Evolutionary conservation across 2,329 filamentous ascomycete genomes (phyloP).

Genomic region (Colletotrichum tropicale): DNA sequence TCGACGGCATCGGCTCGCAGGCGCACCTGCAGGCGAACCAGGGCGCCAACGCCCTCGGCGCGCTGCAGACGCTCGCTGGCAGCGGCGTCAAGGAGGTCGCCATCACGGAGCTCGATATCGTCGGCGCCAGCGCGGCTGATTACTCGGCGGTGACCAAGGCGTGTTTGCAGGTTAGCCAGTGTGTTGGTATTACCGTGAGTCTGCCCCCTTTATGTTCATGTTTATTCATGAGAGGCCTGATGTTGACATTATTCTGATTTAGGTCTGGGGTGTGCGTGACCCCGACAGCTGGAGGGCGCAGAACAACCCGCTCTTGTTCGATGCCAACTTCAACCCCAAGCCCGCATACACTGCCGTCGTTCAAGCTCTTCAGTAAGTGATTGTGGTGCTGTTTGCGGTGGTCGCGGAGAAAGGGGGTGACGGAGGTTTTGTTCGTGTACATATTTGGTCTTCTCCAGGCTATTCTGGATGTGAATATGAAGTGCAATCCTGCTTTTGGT

Average conservation of each 20-base stretch:
- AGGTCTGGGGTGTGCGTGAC: constrained; percentile 63
- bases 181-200: constrained; percentile 64
- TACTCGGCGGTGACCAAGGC: constrained; percentile 63
- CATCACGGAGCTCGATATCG: constrained; percentile 73
- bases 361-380: constrained; percentile 29
- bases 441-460: not conserved
- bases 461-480: not conserved
- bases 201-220: not conserved
- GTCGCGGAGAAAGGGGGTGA: too few relatives aligned
- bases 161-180: constrained; percentile 62
- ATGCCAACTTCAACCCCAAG: constrained; percentile 56
- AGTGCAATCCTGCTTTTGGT: not conserved
- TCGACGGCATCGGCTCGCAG: constrained; percentile 69
- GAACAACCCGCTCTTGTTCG: constrained; percentile 58
- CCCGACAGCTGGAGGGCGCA: constrained; percentile 55
- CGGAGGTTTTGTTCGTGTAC: not conserved
- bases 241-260: constrained; percentile 67
- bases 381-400: not conserved
- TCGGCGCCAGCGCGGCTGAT: constrained; percentile 56
- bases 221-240: constrained; percentile 24
- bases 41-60: constrained; percentile 48
- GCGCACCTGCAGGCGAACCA: constrained; percentile 54
- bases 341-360: constrained; percentile 53
- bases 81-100: constrained; percentile 61
- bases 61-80: constrained; percentile 57